Evolutionary conservation across 2,329 filamentous ascomycete species (phyloP), one percentile per base, ranked within the genome.

Genomic region (Diaporthe ilicicola): DNA sequence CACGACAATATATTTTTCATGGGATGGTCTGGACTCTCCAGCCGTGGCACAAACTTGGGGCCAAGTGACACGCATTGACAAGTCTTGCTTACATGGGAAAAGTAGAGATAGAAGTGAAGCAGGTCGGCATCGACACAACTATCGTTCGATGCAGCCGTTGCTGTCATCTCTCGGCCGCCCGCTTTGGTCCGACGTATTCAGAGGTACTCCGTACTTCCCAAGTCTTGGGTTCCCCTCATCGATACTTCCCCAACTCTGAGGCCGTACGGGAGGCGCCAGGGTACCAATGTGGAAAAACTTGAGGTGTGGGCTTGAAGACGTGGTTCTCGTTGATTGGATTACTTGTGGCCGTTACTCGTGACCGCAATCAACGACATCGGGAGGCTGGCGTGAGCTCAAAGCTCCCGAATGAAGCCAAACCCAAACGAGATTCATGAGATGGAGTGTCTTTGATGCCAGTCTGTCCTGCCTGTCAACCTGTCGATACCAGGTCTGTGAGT

Each of bases 261-360:
- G 46, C 48, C 44, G 54, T 67, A 65, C 56, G 65, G 65, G 56
- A 69, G 59, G 59, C 61, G 70, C 61, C 66, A 76, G 70, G 70
- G 70, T 72, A 75, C 69, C 59, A 48, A 67, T 73, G 62, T 70
- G 70, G 61, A 66, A 65, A 69, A 75, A 74, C 72, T 75, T 76
- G 74, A 73, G 76, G 77, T 77, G 77, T 77, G 77, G 71, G 71
- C 76, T 76, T 74, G 77, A 72, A 78, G 77, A 79, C 77, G 78
- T 79, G 78, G 78, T 79, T 65, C 62, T 70, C 74, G 74, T 48
- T 79, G 78, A 79, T 79, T 79, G 78, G 78, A 50, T 70, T 75
- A 73, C 75, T 74, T 64, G 67, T 65, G 64, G 73, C 61, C 73
- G 71, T 74, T 72, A 70, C 76, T 78, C 69, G 71, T 71, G 69